A percentile compares a stretch with the other conserved stretches of the same genome.
These are phyloP conservation scores for Phaeosphaeria sp. DNA, from an alignment of 2,329 filamentous ascomycete species.

Conservation along the genomic window DNA sequence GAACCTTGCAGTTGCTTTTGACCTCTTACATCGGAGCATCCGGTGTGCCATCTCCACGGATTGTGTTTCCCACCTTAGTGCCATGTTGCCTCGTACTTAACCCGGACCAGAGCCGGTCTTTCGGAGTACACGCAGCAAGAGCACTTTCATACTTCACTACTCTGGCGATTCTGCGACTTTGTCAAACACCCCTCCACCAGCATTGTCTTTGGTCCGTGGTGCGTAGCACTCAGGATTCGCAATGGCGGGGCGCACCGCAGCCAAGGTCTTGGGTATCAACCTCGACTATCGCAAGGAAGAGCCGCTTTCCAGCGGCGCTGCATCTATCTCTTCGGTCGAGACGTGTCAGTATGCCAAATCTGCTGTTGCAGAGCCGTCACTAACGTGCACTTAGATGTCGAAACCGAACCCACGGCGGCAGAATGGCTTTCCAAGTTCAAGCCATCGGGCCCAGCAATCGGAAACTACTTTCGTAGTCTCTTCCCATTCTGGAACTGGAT, in stretches of 20 bases:
- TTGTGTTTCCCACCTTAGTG: background rate
- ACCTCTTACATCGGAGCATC: conserved; percentile 8
- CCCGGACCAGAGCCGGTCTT: background rate
- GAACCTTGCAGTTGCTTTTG: conserved; percentile 22
- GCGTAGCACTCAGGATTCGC: conserved; percentile 33
- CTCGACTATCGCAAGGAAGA: conserved; percentile 73
- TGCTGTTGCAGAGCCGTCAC: background rate
- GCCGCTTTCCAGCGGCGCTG: conserved; percentile 67
- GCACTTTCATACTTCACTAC: background rate
- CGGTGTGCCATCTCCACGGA: conserved; percentile 12
- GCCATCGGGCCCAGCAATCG: conserved; percentile 62
- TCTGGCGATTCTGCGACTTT: too few species aligned
- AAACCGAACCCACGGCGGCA: conserved; percentile 74
- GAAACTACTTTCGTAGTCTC: conserved; percentile 70
- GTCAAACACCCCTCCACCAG: background rate
- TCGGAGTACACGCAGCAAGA: conserved; percentile 3
- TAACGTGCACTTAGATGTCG: conserved; percentile 73
- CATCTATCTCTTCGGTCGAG: conserved; percentile 74
- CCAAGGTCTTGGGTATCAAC: conserved; percentile 84
- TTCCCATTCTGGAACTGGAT: conserved; percentile 96
- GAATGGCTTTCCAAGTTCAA: conserved; percentile 74
- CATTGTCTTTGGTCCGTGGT: background rate
- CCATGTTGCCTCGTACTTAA: conserved; percentile 10
- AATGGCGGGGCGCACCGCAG: conserved; percentile 74
- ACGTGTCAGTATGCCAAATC: conserved; percentile 25